A percentile compares a stretch with the other conserved stretches of the same genome.
Conservation (phyloP, 345 rosid species). For the Rhizophora mangle region DNA sequence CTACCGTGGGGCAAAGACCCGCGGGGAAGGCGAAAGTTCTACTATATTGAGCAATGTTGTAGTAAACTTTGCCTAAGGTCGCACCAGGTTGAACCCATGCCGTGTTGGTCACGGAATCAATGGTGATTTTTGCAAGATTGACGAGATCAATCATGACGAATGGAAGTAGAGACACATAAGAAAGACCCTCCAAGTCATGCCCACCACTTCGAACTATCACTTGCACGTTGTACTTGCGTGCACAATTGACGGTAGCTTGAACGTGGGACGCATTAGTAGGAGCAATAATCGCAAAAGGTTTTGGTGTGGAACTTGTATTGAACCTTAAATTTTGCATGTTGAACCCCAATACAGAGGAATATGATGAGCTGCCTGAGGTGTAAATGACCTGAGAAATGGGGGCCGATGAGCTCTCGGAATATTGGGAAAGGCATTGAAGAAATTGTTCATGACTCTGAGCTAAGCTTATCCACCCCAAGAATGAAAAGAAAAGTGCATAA, state of each 20-base stretch:
- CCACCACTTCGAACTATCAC: slow-evolving; percentile 20
- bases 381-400: slow-evolving; percentile 14
- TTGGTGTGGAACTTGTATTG: slow-evolving; percentile 13
- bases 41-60: slow-evolving; percentile 13
- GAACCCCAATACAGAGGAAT: slow-evolving; percentile 12
- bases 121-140: slow-evolving; percentile 7
- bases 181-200: slow-evolving; percentile 22
- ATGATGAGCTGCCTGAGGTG: slow-evolving; percentile 9
- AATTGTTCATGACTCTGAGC: background rate
- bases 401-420: background rate
- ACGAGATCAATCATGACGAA: slow-evolving; percentile 19
- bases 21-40: slow-evolving; percentile 12
- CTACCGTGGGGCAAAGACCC: slow-evolving; percentile 22
- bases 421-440: slow-evolving; percentile 1
- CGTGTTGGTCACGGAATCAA: background rate
- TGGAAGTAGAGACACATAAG: slow-evolving; percentile 10
- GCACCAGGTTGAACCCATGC: slow-evolving; percentile 25
- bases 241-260: slow-evolving; percentile 13
- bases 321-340: slow-evolving; percentile 15
- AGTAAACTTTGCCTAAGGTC: slow-evolving; percentile 18
- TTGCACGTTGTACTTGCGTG: slow-evolving; percentile 1
- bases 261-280: slow-evolving; percentile 9
- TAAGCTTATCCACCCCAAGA: background rate
- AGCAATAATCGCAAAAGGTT: slow-evolving; percentile 18
- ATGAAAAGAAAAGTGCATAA: background rate